Base-by-base conservation (phyloP, 1,284 basidiomycete genomes). In the Papiliotrema laurentii region DNA sequence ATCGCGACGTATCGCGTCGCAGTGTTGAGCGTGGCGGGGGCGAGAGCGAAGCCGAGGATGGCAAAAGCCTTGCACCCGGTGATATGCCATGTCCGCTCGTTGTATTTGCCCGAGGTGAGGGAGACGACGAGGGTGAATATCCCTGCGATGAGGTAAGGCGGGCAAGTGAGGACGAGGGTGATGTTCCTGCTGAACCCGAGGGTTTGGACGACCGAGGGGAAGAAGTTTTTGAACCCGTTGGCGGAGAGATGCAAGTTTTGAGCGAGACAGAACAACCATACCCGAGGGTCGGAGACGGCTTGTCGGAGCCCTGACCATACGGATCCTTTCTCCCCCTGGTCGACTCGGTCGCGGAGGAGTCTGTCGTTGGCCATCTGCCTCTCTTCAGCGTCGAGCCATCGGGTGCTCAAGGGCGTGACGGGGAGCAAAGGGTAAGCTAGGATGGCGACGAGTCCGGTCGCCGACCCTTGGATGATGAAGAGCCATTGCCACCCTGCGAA, bases 81-180 rank as follows among this genome's bases (percentile, higher is more conserved):
- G 24, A 64, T 61, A 51, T 63, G 61, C 55, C 54, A 61, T 2
- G 54, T 54, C 34, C 61, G 49, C 50, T 58, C 56, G 42, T 55
- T 55, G 45, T 40, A 54, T 22, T 51, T 45, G 31, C 56, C 64
- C 2, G 64, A 65, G 16, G 50, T 45, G 33, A 43, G 51, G 3
- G 53, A 49, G 49, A 62, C 47, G 34, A 43, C 21, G 28, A 62
- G 36, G 13, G 60, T 56, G 11, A 50, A 34, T 33, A 52, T n/a
- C 22, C 54, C 53, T 10, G 61, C 61, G 21, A 60, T 25, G n/a
- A 60, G 50, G 56, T 67, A 71, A 0, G 71, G 69, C 7, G 72
- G 71, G 18, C 66, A 66, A 19, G 68, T 69, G 33, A 74, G 65
- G 5, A 70, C 54, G 22, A 71, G 64, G 1, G 65, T 67, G 31